Base-by-base conservation (phyloP, 768 basidiomycete species). In the Pleurotus giganteus region DNA sequence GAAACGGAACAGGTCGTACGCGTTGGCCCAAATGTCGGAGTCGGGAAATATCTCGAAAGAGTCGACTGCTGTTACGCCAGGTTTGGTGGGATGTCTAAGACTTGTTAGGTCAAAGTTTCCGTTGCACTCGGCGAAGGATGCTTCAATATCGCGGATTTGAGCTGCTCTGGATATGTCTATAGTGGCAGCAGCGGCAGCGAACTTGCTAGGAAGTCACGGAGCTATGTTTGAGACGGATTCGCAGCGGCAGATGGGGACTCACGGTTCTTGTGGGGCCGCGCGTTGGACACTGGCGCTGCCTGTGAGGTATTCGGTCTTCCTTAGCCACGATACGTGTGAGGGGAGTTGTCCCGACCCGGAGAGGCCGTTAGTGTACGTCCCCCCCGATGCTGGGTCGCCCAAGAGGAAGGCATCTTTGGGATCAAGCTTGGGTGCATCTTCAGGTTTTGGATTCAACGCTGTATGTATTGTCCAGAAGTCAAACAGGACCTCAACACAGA, bases 251-350 rank as follows among this genome's bases (percentile, higher is more conserved):
- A 27, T 27, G 21, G 11, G 49, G 17, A 74, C 80, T 60, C 61
- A 89, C 89, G 77, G 67, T 66, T 91, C 89, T 36, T 80, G 76
- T 24, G 65, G 15, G 54, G 63, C 68, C 23, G 72, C 55, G 57
- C 68, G 64, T 66, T 83, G 66, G 58, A 77, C 62, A 53, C 78
- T 68, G 72, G 83, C 72, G 60, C 88, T 71, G 56, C 83, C 31
- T 2, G 49, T 87, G 53, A 95, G 80, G 63, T 97, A 95, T 63
- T 94, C 94, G 0, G 94, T 96, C 67, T 90, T 93, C 50, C 95
- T 80, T 50, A 98, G 75, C 95, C 95, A 98, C 1, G 91, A 79
- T 9, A 97, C 94, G 55, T 92, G 79, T 19, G 68, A 61, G 44
- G 83, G 78, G 46, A 79, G 72, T 15, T 79, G 71, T 27, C 63